Base-by-base conservation (phyloP, 306 rosid species). In the Rubus parviflorus region DNA sequence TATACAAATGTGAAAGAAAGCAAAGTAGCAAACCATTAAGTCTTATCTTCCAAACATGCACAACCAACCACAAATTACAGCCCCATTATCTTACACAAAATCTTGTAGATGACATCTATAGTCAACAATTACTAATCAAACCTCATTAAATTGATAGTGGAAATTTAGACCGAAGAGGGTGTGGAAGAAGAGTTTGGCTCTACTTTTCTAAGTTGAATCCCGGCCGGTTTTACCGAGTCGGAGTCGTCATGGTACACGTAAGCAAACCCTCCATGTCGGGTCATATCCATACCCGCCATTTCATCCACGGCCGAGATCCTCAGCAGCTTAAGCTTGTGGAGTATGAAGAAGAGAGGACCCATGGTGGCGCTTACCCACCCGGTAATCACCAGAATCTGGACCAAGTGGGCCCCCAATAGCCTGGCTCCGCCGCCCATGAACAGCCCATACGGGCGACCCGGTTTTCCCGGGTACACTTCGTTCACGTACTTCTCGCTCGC, bases 211-310 rank as follows among this genome's bases (percentile, higher is more conserved):
- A 92, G 17, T 49, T 88, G 88, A 68, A 87, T 78, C 64, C 77
- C 80, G 0, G 13, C 15, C 8, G 56, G 75, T 74, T 68, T 82
- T 0, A 47, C 49, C 0, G 77, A 19, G 0, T 85, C 91, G 11
- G 84, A 90, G 4, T 90, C 93, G 0, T 83, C 91, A 8, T 80
- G 83, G 72, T 89, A 89, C 0, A 76, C 88, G 70, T 94, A 94
- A 2, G 98, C 98, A 56, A 90, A 90, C 5, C 98, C 98, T 3
- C 98, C 98, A 17, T 94, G 98, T 1, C 98, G 93, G 82, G 98
- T 94, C 82, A 92, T 11, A 82, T 94, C 98, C 98, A 94, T 92
- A 40, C 98, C 98, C 68, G 94, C 93, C 78, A 90, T 86, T 42
- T 94, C 97, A 35, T 94, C 98, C 66, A 90, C 97, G 0, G 80